Evolutionary conservation across 495 filamentous ascomycete genomes (phyloP).

Genomic region (Pseudomonodictys pantanalensis): DNA sequence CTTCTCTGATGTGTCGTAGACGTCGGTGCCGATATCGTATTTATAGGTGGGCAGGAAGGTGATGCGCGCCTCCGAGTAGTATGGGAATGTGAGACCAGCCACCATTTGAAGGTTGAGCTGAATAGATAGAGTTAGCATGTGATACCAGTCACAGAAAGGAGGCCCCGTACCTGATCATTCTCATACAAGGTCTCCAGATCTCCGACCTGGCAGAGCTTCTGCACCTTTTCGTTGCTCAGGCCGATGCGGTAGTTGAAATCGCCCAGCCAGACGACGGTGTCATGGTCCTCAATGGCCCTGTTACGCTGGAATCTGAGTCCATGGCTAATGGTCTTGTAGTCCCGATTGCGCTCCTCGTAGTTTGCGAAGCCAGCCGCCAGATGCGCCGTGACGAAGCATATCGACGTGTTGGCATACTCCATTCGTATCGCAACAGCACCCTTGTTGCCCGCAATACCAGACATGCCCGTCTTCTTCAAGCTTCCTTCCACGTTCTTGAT

Average conservation of each 20-base stretch:
- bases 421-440: slow-evolving; percentile 95
- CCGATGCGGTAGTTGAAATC: slow-evolving; percentile 99
- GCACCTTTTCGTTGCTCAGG: slow-evolving; percentile 72
- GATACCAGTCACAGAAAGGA: not conserved
- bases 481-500: slow-evolving; percentile 97
- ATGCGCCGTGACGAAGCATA: slow-evolving; percentile 97
- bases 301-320: slow-evolving; percentile 90
- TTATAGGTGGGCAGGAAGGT: slow-evolving; percentile 92
- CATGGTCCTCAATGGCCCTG: slow-evolving; percentile 84
- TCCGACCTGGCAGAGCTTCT: slow-evolving; percentile 63
- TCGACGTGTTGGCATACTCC: slow-evolving; percentile 86
- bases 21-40: slow-evolving; percentile 81
- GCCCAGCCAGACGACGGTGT: slow-evolving; percentile 93
- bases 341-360: slow-evolving; percentile 90
- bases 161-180: slow-evolving; percentile 66
- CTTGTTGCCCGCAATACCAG: slow-evolving; percentile 97
- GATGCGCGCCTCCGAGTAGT: slow-evolving; percentile 83
- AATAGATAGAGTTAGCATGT: slow-evolving; percentile 8
- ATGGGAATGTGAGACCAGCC: slow-evolving; percentile 80
- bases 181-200: slow-evolving; percentile 80
- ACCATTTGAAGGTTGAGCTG: slow-evolving; percentile 96
- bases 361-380: slow-evolving; percentile 95
- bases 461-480: slow-evolving; percentile 96
- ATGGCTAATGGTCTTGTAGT: slow-evolving; percentile 84
- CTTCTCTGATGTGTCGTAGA: slow-evolving; percentile 94